Evolutionary conservation across 2,329 filamentous ascomycete species (phyloP), one percentile per base, ranked within the genome.

Genomic region (Trichoderma asperellum): DNA sequence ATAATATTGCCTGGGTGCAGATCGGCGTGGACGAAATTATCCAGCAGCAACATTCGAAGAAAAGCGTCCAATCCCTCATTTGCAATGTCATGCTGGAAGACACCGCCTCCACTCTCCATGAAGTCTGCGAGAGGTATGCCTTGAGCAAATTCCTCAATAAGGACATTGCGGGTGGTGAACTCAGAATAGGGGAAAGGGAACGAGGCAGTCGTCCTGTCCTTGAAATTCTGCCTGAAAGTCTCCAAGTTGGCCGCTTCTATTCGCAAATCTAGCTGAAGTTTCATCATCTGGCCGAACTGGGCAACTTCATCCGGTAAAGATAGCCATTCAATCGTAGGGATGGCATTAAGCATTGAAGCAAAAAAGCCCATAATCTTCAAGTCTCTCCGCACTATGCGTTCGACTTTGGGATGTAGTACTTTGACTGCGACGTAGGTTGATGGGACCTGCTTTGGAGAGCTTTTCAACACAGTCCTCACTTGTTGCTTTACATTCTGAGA

Each of bases 281-380:
- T 91, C 96, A 99, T 99, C 96, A 99, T 99, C 77, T 96, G 92
- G 29, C 94, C 95, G 76, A 99, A 99, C 76, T 98, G 94, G 16
- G 86, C 82, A 3, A 98, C 96, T 78, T 99, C 96, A 74, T 97
- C 95, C 0, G 96, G 96, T 10, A 99, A 88, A 0, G 95, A 97
- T 6, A 99, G 85, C 96, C 96, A 99, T 80, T 98, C 93, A 77
- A 99, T 96, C 0, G 94, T 97, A 0, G 96, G 96, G 37, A 99
- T 91, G 2, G 87, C 82, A 79, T 98, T 97, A 73, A 99, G 89
- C 6, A 92, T 76, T 0, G 88, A 86, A 18, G 96, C 96, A 76
- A 99, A 97, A 81, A 97, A 93, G 10, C 84, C 86, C 96, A 99
- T 99, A 75, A 99, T 99, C 43, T 89, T 89, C 68, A 99, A 82